These are phyloP conservation scores for Aspergillus haitiensis DNA, from an alignment of 495 filamentous ascomycete genomes.

Conservation along the genomic window DNA sequence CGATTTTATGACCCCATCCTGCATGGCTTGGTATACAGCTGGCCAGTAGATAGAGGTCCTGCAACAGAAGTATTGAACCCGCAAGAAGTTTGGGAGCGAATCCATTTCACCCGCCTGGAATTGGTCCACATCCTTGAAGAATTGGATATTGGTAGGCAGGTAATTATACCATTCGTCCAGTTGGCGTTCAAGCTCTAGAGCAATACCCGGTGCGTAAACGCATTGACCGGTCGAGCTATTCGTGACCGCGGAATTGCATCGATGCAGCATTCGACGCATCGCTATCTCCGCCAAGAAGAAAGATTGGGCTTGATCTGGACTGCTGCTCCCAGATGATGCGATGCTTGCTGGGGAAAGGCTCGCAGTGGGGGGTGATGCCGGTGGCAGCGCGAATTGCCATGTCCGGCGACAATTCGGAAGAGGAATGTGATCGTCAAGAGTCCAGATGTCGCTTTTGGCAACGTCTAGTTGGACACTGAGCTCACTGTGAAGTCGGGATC, in stretches of 20 bases:
- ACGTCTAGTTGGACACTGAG: slow-evolving; percentile 2
- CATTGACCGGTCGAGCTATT: neutral
- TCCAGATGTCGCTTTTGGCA: slow-evolving; percentile 6
- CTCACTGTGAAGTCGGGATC: neutral
- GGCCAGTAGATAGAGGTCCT: slow-evolving; percentile 13
- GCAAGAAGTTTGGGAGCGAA: slow-evolving; percentile 8
- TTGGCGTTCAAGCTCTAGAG: slow-evolving; percentile 11
- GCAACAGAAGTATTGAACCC: slow-evolving; percentile 8
- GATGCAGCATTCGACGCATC: slow-evolving; percentile 16
- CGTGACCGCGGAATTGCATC: slow-evolving; percentile 13
- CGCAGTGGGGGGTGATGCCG: neutral
- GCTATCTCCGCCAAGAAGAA: slow-evolving; percentile 17
- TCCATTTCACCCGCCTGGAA: neutral
- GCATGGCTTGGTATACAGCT: slow-evolving; percentile 6
- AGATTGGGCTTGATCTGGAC: slow-evolving; percentile 2
- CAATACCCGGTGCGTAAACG: slow-evolving; percentile 13
- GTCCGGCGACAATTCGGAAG: slow-evolving; percentile 1
- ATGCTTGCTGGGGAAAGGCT: neutral
- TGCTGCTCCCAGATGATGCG: neutral
- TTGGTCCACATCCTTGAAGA: slow-evolving; percentile 1
- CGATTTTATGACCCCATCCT: neutral
- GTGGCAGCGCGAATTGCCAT: neutral
- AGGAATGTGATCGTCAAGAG: slow-evolving; percentile 1
- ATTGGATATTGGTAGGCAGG: slow-evolving; percentile 6
- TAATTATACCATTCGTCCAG: slow-evolving; percentile 16